Evolutionary conservation across 305 asterid genomes (phyloP).

Genomic region (Andrographis paniculata): DNA sequence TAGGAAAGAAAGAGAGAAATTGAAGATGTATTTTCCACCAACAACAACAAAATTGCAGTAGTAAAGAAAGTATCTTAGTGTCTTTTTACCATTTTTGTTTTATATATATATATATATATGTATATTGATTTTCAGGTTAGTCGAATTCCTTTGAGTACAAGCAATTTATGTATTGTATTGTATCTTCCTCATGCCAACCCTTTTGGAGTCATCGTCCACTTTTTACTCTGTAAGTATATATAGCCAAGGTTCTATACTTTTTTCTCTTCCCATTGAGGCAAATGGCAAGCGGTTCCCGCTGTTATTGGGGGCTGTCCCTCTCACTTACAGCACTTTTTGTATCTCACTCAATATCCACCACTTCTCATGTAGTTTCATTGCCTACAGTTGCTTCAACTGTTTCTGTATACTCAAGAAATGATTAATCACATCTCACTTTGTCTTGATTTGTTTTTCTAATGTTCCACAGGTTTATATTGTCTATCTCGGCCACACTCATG

Average conservation of each 20-base stretch:
- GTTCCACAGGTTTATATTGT: conserved; percentile 48
- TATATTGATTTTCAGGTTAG: too few relatives aligned
- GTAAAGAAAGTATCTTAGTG: too few relatives aligned
- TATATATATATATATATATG: too few relatives aligned
- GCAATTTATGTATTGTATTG: too few relatives aligned
- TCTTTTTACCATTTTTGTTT: too few relatives aligned
- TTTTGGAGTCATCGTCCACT: conserved; percentile 8
- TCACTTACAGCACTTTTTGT: conserved; percentile 27
- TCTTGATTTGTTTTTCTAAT: conserved; percentile 6
- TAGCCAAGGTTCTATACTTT: conserved; percentile 22
- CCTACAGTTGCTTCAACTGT: conserved; percentile 17
- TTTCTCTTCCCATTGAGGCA: conserved; percentile 23
- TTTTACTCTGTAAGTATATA: conserved; percentile 27
- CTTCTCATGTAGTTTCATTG: conserved; percentile 33
- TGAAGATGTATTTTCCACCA: too few relatives aligned
- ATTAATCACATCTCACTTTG: conserved; percentile 10
- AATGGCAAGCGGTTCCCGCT: conserved; percentile 30
- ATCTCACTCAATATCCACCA: conserved; percentile 26
- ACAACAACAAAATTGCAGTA: too few relatives aligned
- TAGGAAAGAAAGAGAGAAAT: too few relatives aligned
- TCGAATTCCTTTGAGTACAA: too few relatives aligned
- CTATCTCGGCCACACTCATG: conserved; percentile 37
- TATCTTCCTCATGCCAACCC: conserved; percentile 22
- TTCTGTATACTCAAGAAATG: conserved; percentile 17
- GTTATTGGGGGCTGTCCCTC: conserved; percentile 38